Base-by-base conservation (phyloP, 2,329 filamentous ascomycete species). In the Claviceps purpurea region DNA sequence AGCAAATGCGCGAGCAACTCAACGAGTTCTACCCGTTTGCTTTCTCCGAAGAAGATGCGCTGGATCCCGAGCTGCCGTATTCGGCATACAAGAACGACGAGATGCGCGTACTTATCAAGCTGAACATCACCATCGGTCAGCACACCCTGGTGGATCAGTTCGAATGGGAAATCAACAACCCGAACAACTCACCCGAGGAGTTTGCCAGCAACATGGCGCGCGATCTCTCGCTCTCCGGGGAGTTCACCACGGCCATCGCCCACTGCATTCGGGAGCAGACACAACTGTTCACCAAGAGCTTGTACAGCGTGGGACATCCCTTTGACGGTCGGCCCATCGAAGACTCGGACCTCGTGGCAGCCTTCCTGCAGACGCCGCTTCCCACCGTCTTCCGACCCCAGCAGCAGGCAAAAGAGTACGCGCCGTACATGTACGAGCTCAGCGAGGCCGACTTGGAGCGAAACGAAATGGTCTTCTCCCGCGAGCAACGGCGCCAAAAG, bases 101-200 rank as follows among this genome's bases (percentile, higher is more conserved):
- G 71, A 96, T 98, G 91, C 85, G 93, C 49, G 87, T 98, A 59
- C 73, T 95, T 44, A 82, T 98, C 68, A 97, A 96, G 68, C 76
- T 98, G 49, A 96, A 97, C 68, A 95, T 98, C 62, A 97, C 93
- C 6, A 96, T 98, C 63, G 93, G 91, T 42, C 85, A 88, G 57
- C 88, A 95, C 63, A 97, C 90, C 0, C 75, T 98, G 26, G 85
- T 96, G 39, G 93, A 98, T 62, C 93, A 97, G 65, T 97, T 98
- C 56, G 93, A 98, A 68, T 98, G 93, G 93, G 93, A 98, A 61
- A 89, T 97, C 65, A 97, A 97, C 69, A 94, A 95, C 65, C 86
- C 90, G 0, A 73, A 85, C 51, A 98, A 98, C 66, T 94, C 87
- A 0, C 89, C 93, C 2, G 93, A 98, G 69, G 89, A 95, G 53